Percentiles rank a stretch among this genome's conserved stretches.
Conservation (phyloP, 2,329 filamentous ascomycete genomes). For the Fusarium pilosicola region DNA sequence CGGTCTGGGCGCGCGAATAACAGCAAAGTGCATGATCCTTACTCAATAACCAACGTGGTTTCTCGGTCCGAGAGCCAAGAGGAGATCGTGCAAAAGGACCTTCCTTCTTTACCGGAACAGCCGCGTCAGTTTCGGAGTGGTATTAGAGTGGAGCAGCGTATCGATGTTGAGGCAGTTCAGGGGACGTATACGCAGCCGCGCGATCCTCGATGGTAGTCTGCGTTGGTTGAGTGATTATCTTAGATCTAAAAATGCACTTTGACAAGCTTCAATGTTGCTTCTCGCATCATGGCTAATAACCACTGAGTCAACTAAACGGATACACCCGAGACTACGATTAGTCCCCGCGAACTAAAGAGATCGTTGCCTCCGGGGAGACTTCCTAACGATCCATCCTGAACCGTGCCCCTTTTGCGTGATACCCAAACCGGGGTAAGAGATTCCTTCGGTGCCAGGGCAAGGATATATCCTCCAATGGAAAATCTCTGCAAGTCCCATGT, state of each 20-base stretch:
- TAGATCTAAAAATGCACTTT: not conserved
- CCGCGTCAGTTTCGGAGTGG: not conserved
- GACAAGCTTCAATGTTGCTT: rapidly evolving
- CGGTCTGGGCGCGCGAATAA: not conserved
- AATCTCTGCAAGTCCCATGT: not conserved
- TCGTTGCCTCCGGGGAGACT: not conserved
- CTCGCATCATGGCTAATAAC: not conserved
- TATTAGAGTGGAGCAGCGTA: conserved; percentile 6
- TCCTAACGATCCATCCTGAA: not conserved
- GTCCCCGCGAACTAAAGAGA: not conserved
- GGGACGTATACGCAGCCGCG: not conserved
- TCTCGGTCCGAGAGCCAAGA: conserved; percentile 22
- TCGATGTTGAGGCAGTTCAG: conserved; percentile 10
- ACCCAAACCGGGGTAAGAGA: not conserved
- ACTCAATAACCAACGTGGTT: conserved; percentile 2
- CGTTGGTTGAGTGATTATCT: not conserved
- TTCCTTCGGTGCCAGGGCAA: not conserved
- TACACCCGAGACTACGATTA: not conserved
- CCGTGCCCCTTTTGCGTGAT: not conserved
- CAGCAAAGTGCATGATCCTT: not conserved
- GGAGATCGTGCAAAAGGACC: conserved; percentile 3
- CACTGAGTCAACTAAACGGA: not conserved
- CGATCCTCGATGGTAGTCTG: not conserved
- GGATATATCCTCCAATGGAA: not conserved
- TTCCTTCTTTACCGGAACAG: not conserved